Evolutionary conservation across 176 grass and related monocot genomes (phyloP).

Genomic region (Oryza punctata): DNA sequence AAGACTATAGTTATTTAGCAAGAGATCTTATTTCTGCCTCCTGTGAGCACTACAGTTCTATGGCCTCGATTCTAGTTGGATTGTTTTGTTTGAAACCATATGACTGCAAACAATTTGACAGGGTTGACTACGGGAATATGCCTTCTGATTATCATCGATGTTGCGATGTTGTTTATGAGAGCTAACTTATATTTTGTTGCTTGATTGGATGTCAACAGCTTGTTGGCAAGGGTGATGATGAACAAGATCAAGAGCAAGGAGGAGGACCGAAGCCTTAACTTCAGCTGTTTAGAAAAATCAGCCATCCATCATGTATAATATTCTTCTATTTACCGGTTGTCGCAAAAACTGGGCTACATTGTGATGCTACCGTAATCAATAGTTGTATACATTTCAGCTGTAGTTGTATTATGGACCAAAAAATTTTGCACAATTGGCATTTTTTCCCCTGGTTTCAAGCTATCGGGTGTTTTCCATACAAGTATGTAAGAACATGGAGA

Average conservation of each 20-base stretch:
- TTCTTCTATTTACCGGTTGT: background rate
- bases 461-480: background rate
- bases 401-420: background rate
- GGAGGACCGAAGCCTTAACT: conserved; percentile 41
- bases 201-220: conserved; percentile 54
- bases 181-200: conserved; percentile 10
- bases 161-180: background rate
- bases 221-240: conserved; percentile 59
- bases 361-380: background rate
- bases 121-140: background rate
- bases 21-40: background rate
- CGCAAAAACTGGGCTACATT: background rate
- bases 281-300: conserved; percentile 4
- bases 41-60: background rate
- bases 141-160: background rate
- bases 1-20: background rate
- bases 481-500: background rate
- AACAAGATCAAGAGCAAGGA: conserved; percentile 50
- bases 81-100: background rate
- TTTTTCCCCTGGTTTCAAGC: background rate
- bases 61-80: background rate
- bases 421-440: background rate
- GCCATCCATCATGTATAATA: conserved; percentile 15
- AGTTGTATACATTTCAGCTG: background rate
- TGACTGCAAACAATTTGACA: background rate